Conservation (phyloP, 2,329 filamentous ascomycete species). For the Trematosphaeria pertusa region DNA sequence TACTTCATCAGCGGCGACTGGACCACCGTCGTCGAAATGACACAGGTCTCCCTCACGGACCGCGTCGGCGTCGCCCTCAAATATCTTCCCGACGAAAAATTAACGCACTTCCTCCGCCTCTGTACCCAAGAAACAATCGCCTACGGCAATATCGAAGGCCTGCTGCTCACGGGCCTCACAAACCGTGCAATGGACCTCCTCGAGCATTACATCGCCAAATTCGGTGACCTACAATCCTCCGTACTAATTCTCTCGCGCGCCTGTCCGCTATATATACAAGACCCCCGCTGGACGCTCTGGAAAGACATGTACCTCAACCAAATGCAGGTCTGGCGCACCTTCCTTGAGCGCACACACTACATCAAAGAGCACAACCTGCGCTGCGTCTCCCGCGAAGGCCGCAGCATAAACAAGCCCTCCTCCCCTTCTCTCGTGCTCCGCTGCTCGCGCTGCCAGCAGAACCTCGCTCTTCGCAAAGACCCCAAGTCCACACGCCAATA, state of each 20-base stretch:
- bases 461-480: slow-evolving; percentile 55
- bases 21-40: slow-evolving; percentile 74
- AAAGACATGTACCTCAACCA: slow-evolving; percentile 76
- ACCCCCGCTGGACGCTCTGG: slow-evolving; percentile 77
- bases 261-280: slow-evolving; percentile 77
- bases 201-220: slow-evolving; percentile 76
- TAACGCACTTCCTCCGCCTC: slow-evolving; percentile 52
- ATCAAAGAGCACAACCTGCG: slow-evolving; percentile 77
- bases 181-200: slow-evolving; percentile 77
- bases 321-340: slow-evolving; percentile 73
- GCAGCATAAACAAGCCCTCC: slow-evolving; percentile 68
- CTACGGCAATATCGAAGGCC: slow-evolving; percentile 76
- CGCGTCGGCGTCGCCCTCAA: slow-evolving; percentile 75
- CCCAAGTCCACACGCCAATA: slow-evolving; percentile 24
- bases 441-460: slow-evolving; percentile 74
- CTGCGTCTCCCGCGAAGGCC: slow-evolving; percentile 68
- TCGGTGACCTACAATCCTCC: slow-evolving; percentile 79
- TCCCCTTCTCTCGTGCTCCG: slow-evolving; percentile 73
- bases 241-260: slow-evolving; percentile 77
- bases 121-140: slow-evolving; percentile 67
- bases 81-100: slow-evolving; percentile 67
- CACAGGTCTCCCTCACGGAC: slow-evolving; percentile 75
- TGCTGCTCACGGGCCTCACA: slow-evolving; percentile 79
- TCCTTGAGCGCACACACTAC: slow-evolving; percentile 78
- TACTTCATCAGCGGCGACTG: slow-evolving; percentile 80